Evolutionary conservation across 2,329 filamentous ascomycete species (phyloP).

Genomic region (Xylariales sp.): DNA sequence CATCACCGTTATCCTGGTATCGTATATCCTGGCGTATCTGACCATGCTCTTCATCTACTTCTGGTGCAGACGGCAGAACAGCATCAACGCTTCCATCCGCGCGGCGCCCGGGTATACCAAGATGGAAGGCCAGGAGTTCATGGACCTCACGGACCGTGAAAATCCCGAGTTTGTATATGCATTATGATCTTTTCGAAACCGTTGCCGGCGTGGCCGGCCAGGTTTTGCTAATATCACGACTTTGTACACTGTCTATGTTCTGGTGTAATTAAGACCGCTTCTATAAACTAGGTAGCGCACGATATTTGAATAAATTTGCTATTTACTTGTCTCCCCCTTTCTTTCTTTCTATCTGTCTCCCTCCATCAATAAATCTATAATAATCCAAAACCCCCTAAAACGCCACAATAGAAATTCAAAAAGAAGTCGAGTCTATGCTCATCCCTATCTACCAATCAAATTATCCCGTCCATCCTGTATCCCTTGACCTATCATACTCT

Average conservation of each 20-base stretch:
- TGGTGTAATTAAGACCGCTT: background rate
- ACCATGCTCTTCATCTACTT: conserved; percentile 71
- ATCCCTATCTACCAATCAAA: conserved; percentile 4
- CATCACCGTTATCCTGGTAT: conserved; percentile 72
- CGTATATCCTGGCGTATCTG: conserved; percentile 63
- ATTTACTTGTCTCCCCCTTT: background rate
- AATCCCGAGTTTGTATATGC: conserved; percentile 73
- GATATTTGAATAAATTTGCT: conserved; percentile 7
- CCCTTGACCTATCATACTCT: background rate
- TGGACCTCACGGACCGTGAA: conserved; percentile 74
- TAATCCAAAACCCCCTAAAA: background rate
- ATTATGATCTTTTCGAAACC: conserved; percentile 49
- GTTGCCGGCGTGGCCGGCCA: background rate
- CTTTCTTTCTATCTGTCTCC: background rate
- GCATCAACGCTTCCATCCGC: conserved; percentile 65
- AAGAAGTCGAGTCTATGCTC: background rate
- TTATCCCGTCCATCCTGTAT: background rate
- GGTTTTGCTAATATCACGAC: background rate
- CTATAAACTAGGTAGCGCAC: background rate
- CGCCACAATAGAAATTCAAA: background rate
- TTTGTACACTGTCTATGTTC: background rate
- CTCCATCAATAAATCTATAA: conserved; percentile 4
- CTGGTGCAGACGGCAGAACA: conserved; percentile 70
- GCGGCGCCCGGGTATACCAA: conserved; percentile 67
- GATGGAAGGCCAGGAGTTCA: conserved; percentile 74